Evolutionary conservation across 2,329 filamentous ascomycete genomes (phyloP).

Genomic region (Exophiala dermatitidis): DNA sequence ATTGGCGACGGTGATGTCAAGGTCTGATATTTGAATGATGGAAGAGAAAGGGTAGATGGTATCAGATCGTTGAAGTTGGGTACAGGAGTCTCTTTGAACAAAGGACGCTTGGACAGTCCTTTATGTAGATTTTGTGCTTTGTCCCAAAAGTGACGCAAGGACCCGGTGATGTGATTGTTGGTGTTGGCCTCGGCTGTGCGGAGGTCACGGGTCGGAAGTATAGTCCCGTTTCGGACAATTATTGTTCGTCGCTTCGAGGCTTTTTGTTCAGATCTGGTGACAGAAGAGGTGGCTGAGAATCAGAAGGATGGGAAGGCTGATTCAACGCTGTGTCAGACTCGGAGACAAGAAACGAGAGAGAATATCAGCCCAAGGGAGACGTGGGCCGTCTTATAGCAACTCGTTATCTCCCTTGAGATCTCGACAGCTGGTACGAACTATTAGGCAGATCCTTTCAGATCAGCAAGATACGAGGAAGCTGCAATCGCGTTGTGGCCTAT

Average conservation of each 20-base stretch:
- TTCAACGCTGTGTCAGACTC: neutral
- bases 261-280: conserved; percentile 7
- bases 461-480: conserved; percentile 1
- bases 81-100: neutral
- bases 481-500: neutral
- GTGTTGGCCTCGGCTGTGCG: conserved; percentile 8
- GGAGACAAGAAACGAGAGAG: neutral
- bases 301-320: neutral
- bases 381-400: neutral
- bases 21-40: too few relatives aligned
- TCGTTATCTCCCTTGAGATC: neutral
- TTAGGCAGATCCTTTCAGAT: neutral
- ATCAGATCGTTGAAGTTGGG: neutral
- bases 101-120: conserved; percentile 5
- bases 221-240: neutral
- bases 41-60: too few relatives aligned
- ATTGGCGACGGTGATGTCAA: too few relatives aligned
- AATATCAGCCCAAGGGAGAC: neutral
- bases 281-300: neutral
- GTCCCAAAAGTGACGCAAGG: conserved; percentile 17
- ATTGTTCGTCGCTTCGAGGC: conserved; percentile 6
- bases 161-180: conserved; percentile 10
- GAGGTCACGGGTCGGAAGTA: conserved; percentile 13
- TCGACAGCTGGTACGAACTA: neutral
- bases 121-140: conserved; percentile 14